Conservation (phyloP, 192 early-diverging fungal species). For the Coemansia aciculifera region DNA sequence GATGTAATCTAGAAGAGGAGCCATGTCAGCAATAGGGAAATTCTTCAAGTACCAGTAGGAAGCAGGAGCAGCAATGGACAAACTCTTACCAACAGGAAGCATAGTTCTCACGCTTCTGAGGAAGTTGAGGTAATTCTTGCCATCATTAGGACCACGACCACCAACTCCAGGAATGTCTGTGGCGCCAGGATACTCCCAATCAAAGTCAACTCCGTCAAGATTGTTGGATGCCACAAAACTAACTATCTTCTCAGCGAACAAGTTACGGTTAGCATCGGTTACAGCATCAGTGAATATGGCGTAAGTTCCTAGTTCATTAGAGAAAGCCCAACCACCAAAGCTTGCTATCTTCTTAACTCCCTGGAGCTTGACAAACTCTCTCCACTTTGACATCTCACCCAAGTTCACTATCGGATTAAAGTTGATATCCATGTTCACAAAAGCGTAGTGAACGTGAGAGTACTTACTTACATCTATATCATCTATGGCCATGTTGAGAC, state of each 20-base stretch:
- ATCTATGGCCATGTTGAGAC: conserved; percentile 16
- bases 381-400: conserved; percentile 6
- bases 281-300: conserved; percentile 2
- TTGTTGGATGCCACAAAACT: conserved; percentile 7
- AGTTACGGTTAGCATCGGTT: neutral
- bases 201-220: conserved; percentile 29
- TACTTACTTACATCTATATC: conserved; percentile 8
- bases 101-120: conserved; percentile 6
- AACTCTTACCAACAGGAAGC: conserved; percentile 16
- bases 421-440: conserved; percentile 16
- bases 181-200: conserved; percentile 35
- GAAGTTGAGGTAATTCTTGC: conserved; percentile 20
- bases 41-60: conserved; percentile 35
- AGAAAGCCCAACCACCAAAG: conserved; percentile 37
- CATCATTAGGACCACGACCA: conserved; percentile 16
- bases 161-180: conserved; percentile 27
- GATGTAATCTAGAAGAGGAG: conserved; percentile 21
- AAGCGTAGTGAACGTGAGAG: conserved; percentile 28
- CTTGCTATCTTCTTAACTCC: conserved; percentile 21
- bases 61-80: conserved; percentile 37
- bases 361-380: no score
- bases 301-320: conserved; percentile 16
- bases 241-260: conserved; percentile 9
- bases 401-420: neutral
- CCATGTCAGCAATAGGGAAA: conserved; percentile 25